Evolutionary conservation across 805 yeast species (phyloP), one percentile per base, ranked within the genome.

Genomic region (Saccharomycopsis capsularis): DNA sequence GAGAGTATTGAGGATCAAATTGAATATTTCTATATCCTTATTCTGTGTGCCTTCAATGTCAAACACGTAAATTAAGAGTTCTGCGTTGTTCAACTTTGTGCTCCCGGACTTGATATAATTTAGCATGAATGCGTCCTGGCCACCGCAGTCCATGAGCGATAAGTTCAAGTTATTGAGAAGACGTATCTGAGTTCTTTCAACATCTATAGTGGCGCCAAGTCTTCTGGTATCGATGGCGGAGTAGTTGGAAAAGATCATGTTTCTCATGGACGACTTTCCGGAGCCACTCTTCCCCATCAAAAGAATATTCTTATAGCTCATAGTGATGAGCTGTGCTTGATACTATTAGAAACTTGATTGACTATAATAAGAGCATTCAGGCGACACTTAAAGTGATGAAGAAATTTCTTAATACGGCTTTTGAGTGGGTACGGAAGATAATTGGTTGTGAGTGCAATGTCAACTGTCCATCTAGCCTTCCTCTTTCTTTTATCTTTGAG

Each of bases 81-180:
- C 97, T 55, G 88, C 95, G 47, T 86, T 82, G 3, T 90, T 78
- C 60, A 87, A 81, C 32, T 51, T 51, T 29, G 53, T 54, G 21
- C 51, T 51, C 44, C 60, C 54, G 30, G 58, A 60, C 51, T 62
- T 67, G 5, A 68, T 54, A 63, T 93, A 93, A 64, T 87, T 89
- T 60, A 91, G 97, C 87, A 93, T 90, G 57, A 90, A 93, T 2
- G 85, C 88, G 64, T 93, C 97, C 63, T 93, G 99, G 2, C 96
- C 96, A 59, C 98, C 99, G 67, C 99, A 93, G 65, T 93, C 99
- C 98, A 98, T 90, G 21, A 93, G 69, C 59, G 91, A 91, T 41
- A 93, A 70, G 1, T 97, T 89, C 95, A 93, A 88, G 63, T 91
- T 90, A 1, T 96, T 96, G 51, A 93, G 70, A 60, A 93, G 90